phyloP scores from a whole-genome alignment of 352 stramenopile genomes.

The Phytophthora rubi region DNA sequence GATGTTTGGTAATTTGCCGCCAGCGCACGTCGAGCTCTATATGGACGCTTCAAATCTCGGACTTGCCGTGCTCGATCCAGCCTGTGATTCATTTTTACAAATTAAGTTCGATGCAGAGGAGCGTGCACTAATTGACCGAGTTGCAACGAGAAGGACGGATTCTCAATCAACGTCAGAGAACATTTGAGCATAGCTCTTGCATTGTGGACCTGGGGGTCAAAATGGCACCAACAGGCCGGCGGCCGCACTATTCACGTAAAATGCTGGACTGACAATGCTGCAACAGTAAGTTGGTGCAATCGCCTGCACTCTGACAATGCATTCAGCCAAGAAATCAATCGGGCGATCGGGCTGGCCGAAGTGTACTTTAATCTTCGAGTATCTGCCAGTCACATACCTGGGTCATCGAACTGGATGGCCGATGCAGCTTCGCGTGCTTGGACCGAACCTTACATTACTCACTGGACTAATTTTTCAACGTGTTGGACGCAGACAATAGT shows the following conservation, averaged over 20 bases:
- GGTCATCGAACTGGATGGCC: constrained; percentile 27
- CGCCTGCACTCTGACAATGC: constrained; percentile 13
- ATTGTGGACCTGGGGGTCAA: not conserved
- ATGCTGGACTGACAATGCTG: constrained; percentile 32
- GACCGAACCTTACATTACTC: constrained; percentile 6
- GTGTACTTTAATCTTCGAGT: constrained; percentile 23
- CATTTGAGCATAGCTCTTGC: constrained; percentile 9
- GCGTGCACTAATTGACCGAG: not conserved
- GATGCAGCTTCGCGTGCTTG: constrained; percentile 30
- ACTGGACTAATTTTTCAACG: constrained; percentile 18
- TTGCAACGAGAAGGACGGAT: not conserved
- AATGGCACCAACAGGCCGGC: not conserved
- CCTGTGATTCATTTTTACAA: constrained; percentile 1
- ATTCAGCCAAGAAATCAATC: constrained; percentile 39
- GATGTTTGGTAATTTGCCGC: not conserved
- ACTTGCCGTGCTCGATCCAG: constrained; percentile 1
- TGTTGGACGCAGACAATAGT: constrained; percentile 8
- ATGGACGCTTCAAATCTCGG: constrained; percentile 8
- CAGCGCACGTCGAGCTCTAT: not conserved
- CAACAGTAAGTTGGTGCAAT: constrained; percentile 26
- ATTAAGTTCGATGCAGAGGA: constrained; percentile 1
- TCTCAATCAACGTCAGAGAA: constrained; percentile 4
- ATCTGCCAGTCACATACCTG: constrained; percentile 13
- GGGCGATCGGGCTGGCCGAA: constrained; percentile 22
- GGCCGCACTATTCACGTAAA: not conserved